phyloP scores from a whole-genome alignment of 768 basidiomycete genomes.

The Psilocybe sp. region DNA sequence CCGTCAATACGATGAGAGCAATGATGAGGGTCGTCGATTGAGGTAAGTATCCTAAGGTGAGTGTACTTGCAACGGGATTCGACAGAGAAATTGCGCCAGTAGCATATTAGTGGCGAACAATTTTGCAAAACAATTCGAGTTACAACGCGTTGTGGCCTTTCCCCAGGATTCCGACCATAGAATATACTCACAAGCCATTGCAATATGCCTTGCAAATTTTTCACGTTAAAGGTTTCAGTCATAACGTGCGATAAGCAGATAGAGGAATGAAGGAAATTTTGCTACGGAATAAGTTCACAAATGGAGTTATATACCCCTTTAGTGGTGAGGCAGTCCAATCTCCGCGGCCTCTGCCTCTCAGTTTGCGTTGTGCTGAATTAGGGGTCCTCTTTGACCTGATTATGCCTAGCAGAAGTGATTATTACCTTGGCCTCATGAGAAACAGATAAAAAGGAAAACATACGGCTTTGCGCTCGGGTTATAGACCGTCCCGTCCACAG shows the following conservation, averaged over 20 bases:
- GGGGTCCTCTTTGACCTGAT: constrained; percentile 87
- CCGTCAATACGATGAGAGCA: no score
- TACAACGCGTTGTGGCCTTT: no score
- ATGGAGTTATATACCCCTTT: constrained; percentile 10
- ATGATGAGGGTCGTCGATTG: no score
- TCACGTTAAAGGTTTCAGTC: no score
- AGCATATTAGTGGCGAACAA: no score
- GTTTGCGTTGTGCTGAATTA: constrained; percentile 83
- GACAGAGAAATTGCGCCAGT: no score
- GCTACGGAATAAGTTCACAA: constrained; percentile 2
- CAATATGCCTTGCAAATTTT: no score
- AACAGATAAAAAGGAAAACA: constrained; percentile 30
- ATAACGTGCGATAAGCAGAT: not conserved
- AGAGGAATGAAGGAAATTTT: not conserved
- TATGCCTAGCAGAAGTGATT: constrained; percentile 49
- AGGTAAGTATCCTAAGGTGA: no score
- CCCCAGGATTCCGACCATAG: no score
- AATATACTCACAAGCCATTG: no score
- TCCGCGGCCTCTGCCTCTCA: constrained; percentile 87
- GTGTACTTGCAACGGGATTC: no score
- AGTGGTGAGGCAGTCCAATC: constrained; percentile 77
- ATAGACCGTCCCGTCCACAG: constrained; percentile 93
- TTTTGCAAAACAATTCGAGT: no score
- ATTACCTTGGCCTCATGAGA: constrained; percentile 13
- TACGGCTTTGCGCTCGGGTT: constrained; percentile 92